Conservation (phyloP, 169 alveolate species). For the Cryptosporidium meleagridis region DNA sequence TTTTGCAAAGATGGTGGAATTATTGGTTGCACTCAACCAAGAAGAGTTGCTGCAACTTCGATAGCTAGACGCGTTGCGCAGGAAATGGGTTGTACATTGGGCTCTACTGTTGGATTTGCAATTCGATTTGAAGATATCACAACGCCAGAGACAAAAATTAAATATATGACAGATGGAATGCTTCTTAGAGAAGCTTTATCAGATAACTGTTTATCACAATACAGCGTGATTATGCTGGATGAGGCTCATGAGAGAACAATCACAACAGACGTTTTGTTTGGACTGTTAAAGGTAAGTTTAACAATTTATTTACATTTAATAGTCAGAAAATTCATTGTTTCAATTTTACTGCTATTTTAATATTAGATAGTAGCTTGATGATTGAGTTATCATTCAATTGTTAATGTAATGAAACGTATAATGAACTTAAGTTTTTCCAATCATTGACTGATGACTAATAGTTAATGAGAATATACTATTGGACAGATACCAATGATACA, state of each 20-base stretch:
- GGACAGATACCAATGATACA: constrained; percentile 90
- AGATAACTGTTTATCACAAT: constrained; percentile 90
- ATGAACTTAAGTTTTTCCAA: not conserved
- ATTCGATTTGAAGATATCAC: constrained; percentile 98
- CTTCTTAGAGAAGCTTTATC: constrained; percentile 95
- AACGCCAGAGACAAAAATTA: constrained; percentile 95
- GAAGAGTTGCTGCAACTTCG: constrained; percentile 98
- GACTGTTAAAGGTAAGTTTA: constrained; percentile 91
- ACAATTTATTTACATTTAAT: not conserved
- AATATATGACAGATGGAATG: constrained; percentile 99
- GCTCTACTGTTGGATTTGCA: constrained; percentile 96
- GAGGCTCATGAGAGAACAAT: constrained; percentile 99
- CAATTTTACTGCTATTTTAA: not conserved
- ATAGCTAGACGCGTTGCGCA: constrained; percentile 98
- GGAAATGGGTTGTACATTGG: constrained; percentile 98
- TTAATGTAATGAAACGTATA: not conserved
- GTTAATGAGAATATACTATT: constrained; percentile 31
- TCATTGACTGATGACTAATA: constrained; percentile 74
- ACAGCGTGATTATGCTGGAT: constrained; percentile 96
- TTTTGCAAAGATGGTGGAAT: constrained; percentile 88
- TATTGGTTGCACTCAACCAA: constrained; percentile 98
- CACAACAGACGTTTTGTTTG: constrained; percentile 97
- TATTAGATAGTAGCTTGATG: not conserved
- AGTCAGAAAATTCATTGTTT: not conserved
- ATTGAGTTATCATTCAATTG: constrained; percentile 15